phyloP scores from a whole-genome alignment of 257 asterid genomes.

The Henckelia pumila region DNA sequence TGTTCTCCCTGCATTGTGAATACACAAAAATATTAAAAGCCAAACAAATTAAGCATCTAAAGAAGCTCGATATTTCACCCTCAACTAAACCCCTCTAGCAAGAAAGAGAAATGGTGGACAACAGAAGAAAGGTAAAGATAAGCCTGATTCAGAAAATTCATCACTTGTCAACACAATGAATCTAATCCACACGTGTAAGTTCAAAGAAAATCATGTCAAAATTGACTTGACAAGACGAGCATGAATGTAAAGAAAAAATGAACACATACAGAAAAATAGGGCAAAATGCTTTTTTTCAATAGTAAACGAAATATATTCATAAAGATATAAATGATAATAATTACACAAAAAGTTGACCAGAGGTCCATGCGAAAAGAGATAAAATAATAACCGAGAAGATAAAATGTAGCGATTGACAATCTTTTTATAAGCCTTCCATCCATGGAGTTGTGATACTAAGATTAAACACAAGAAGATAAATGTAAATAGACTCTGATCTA shows the following conservation, averaged over 20 bases:
- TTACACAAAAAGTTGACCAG: no score
- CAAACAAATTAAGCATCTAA: conserved; percentile 5
- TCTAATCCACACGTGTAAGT: conserved; percentile 1
- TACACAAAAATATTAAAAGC: conserved; percentile 9
- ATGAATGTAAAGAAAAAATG: conserved; percentile 9
- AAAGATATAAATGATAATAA: no score
- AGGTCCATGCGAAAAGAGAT: no score
- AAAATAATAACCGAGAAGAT: no score
- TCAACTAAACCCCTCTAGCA: background rate
- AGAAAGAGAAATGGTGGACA: conserved; percentile 1
- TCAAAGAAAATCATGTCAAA: background rate
- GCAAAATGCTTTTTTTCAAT: no score
- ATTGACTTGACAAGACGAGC: background rate
- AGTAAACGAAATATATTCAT: no score
- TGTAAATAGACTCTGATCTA: background rate
- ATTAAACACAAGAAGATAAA: background rate
- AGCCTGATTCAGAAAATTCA: conserved; percentile 7
- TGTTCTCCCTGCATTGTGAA: conserved; percentile 73
- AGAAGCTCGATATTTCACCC: conserved; percentile 5
- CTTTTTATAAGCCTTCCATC: background rate
- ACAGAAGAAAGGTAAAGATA: background rate
- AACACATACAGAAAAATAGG: background rate
- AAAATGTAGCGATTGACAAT: background rate
- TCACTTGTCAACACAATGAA: background rate
- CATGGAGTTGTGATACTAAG: background rate